Conservation (phyloP, 164 flowering plant species). For the Tetracentron sinense region DNA sequence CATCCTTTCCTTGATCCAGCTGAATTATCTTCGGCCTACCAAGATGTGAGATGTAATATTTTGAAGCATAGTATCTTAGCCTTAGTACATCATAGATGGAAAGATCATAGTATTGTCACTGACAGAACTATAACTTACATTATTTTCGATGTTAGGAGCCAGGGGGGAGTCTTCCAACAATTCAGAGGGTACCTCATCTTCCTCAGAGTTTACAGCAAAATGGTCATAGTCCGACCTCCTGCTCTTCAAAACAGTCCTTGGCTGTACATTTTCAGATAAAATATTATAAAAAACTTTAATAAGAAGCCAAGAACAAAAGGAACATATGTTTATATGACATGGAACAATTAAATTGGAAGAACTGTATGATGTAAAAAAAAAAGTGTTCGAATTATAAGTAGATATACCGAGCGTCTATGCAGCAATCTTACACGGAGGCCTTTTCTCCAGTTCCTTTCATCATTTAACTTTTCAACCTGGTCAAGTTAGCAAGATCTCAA, state of each 20-base stretch:
- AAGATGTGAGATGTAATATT: slow-evolving; percentile 1
- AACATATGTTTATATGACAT: neutral
- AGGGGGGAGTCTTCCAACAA: slow-evolving; percentile 40
- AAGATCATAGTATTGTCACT: neutral
- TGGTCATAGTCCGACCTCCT: slow-evolving; percentile 55
- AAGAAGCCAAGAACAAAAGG: neutral
- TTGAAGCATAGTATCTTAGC: neutral
- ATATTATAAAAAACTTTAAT: neutral
- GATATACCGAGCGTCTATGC: slow-evolving; percentile 73
- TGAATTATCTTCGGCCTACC: slow-evolving; percentile 52
- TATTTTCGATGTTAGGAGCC: slow-evolving; percentile 36
- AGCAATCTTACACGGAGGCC: slow-evolving; percentile 88
- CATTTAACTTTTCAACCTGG: slow-evolving; percentile 84
- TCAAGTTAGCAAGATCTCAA: slow-evolving; percentile 7
- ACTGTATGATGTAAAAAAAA: neutral
- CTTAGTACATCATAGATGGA: neutral
- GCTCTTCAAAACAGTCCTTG: slow-evolving; percentile 77
- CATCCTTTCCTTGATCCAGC: slow-evolving; percentile 49
- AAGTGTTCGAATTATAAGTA: neutral
- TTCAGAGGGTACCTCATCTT: slow-evolving; percentile 39
- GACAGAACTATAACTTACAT: too few species aligned
- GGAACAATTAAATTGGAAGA: neutral
- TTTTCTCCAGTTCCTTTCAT: slow-evolving; percentile 95
- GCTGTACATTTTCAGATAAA: slow-evolving; percentile 43
- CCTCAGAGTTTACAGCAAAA: slow-evolving; percentile 51